Conservation (phyloP, 2,329 filamentous ascomycete genomes). For the Arachnopeziza araneosa region DNA sequence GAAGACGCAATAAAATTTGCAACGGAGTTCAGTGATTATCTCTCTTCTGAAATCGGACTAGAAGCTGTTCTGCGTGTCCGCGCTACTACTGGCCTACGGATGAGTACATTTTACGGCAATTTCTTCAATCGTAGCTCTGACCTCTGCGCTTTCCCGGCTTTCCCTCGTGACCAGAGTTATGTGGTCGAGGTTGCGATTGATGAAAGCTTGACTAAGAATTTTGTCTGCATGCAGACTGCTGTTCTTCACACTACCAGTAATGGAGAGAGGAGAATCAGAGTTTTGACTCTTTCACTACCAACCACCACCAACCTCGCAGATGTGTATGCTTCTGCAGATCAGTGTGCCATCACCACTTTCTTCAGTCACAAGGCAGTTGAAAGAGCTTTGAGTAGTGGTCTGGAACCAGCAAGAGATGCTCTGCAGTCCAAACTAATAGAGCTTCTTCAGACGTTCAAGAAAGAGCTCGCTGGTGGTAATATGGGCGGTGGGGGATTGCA, state of each 20-base stretch:
- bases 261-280: constrained; percentile 89
- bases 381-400: constrained; percentile 73
- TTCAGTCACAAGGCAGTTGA: constrained; percentile 98
- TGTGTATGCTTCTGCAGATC: constrained; percentile 90
- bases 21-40: constrained; percentile 90
- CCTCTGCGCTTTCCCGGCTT: constrained; percentile 94
- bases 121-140: constrained; percentile 99
- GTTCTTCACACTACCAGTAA: constrained; percentile 98
- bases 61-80: constrained; percentile 94
- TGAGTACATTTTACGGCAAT: constrained; percentile 98
- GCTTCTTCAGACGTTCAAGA: constrained; percentile 90
- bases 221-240: constrained; percentile 88
- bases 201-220: constrained; percentile 84
- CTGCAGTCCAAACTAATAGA: constrained; percentile 89
- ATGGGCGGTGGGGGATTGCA: constrained; percentile 89
- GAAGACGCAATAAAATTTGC: constrained; percentile 99
- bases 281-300: constrained; percentile 86
- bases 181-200: constrained; percentile 98
- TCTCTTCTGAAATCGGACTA: constrained; percentile 93
- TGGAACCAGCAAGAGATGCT: constrained; percentile 87
- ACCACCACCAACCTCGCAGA: constrained; percentile 88
- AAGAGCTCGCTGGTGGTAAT: constrained; percentile 91
- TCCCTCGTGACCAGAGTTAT: constrained; percentile 94
- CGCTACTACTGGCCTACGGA: constrained; percentile 87
- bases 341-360: constrained; percentile 86